A percentile compares a stretch with the other conserved stretches of the same genome.
These are phyloP conservation scores for Globisporangium ultimum DNA, from an alignment of 352 stramenopile genomes.

Conservation along the genomic window DNA sequence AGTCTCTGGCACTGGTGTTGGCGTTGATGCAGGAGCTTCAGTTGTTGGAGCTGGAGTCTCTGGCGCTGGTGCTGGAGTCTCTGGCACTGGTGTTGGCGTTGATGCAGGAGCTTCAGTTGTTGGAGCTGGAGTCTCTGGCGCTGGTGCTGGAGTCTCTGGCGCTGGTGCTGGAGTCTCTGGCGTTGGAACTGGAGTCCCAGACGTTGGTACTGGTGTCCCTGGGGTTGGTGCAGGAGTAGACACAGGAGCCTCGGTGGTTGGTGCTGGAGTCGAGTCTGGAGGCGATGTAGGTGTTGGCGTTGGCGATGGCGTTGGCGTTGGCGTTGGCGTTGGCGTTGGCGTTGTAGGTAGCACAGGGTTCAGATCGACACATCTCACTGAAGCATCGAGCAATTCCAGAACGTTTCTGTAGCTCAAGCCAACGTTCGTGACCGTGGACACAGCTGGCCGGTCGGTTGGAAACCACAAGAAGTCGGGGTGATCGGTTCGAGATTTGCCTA, in stretches of 20 bases:
- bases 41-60: neutral
- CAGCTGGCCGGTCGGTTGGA: too few species aligned
- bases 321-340: too few species aligned
- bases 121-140: neutral
- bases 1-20: neutral
- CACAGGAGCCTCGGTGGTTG: neutral
- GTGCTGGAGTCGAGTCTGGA: neutral
- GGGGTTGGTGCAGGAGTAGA: neutral
- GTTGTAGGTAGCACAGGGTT: too few species aligned
- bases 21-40: neutral
- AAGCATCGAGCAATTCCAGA: slow-evolving; percentile 5
- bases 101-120: neutral
- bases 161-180: neutral
- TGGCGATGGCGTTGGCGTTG: too few species aligned
- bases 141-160: neutral
- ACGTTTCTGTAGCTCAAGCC: slow-evolving; percentile 13
- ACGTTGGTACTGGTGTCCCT: neutral
- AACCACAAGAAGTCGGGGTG: too few species aligned
- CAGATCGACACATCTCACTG: slow-evolving; percentile 1
- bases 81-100: neutral
- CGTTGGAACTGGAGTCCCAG: neutral
- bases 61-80: neutral
- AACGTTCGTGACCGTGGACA: slow-evolving; percentile 3
- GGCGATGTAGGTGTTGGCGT: too few species aligned
- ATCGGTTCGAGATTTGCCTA: too few species aligned